phyloP scores from a whole-genome alignment of 495 filamentous ascomycete species.

The Chaetomium fimeti region DNA sequence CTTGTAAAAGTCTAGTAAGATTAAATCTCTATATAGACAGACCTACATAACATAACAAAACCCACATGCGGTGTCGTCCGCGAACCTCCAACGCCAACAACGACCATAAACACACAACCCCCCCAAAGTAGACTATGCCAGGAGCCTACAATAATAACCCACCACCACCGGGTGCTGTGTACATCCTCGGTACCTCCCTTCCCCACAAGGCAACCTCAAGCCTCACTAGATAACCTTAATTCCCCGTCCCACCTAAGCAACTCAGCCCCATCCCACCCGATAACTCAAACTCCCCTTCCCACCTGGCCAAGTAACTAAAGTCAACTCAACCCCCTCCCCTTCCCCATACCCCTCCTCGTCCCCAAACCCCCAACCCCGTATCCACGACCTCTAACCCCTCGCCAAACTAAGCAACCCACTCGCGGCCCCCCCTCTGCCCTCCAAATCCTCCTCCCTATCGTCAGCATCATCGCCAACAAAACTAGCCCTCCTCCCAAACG shows the following conservation, averaged over 20 bases:
- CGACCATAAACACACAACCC: not conserved
- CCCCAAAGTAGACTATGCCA: not conserved
- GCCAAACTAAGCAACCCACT: slow-evolving; percentile 40
- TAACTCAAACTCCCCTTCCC: no score
- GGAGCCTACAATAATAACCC: not conserved
- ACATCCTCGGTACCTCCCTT: no score
- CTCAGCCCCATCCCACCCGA: no score
- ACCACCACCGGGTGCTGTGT: no score
- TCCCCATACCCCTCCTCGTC: not conserved
- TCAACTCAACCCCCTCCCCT: no score
- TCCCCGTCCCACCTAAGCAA: no score
- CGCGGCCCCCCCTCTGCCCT: slow-evolving; percentile 30
- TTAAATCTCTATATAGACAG: not conserved
- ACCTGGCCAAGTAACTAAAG: no score
- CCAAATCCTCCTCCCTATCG: slow-evolving; percentile 4
- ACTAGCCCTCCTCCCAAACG: not conserved
- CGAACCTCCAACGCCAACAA: not conserved
- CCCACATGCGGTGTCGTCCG: not conserved
- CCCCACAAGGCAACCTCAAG: no score
- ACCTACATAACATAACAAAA: not conserved
- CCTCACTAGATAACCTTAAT: no score
- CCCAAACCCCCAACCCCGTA: not conserved
- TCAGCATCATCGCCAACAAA: not conserved
- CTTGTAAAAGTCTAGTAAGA: not conserved
- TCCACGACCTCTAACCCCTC: slow-evolving; percentile 24